Evolutionary conservation across 176 grass and related monocot species (phyloP), one percentile per base, ranked within the genome.

Genomic region (Otatea glauca): DNA sequence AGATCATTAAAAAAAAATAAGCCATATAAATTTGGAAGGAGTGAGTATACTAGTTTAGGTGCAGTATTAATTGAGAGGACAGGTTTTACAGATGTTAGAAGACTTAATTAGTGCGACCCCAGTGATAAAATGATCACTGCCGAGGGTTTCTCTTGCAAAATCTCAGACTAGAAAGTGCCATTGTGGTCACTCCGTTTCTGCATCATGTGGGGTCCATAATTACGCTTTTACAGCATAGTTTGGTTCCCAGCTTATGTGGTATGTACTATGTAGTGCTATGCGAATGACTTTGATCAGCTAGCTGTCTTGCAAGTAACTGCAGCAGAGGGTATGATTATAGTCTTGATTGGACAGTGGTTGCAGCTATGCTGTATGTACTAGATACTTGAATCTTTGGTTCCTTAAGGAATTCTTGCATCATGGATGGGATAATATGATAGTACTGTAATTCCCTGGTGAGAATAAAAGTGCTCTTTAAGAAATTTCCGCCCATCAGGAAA

Each of bases 201-300:
- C 18, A 61, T 68, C 73, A 86, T 66, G 63, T 51, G 21, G 38
- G 16, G 24, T 59, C 51, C 23, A 21, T 21, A 44, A 21, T 71
- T 14, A 48, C 0, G 6, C 53, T 49, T 45, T 43, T 34, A 72
- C 18, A 23, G 17, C 24, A 44, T 72, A 45, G 17, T 60, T 72
- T 82, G 24, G 68, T 71, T 70, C 5, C 65, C 65, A 20, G 35
- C 65, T 72, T 82, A 48, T 72, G 2, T 72, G 69, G 24, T 59
- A 39, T 35, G 27, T 35, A 72, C 17, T 59, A 39, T 35, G 27
- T 35, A 72, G 38, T 20, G 35, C 67, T 44, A 44, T 24, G 9
- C 51, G 7, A 45, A 82, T 71, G 6, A 21, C 55, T 47, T 32
- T 48, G 25, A 70, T 11, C 38, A 72, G 23, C 16, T 42, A 70